Evolutionary conservation across 2,329 filamentous ascomycete genomes (phyloP).

Genomic region (Xylariaceae sp.): DNA sequence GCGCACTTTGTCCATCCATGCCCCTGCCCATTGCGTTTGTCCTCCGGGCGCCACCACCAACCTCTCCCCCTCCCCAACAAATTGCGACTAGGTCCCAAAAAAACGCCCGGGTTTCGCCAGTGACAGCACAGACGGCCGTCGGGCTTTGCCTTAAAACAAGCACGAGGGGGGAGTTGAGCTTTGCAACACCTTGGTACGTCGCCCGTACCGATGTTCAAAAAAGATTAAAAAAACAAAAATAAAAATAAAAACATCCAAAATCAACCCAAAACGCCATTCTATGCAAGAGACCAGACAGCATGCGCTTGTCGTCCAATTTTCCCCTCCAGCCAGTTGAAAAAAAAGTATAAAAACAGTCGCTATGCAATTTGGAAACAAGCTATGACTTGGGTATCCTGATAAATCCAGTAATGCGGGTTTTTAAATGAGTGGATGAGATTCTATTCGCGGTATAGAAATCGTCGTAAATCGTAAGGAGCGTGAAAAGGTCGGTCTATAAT

Average conservation of each 20-base stretch:
- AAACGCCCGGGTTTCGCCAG: conserved; percentile 23
- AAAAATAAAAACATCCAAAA: conserved; percentile 13
- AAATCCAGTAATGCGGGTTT: conserved; percentile 30
- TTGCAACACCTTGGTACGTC: not conserved
- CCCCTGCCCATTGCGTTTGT: conserved; percentile 8
- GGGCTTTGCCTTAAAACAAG: conserved; percentile 5
- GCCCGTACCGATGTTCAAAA: not conserved
- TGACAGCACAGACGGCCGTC: conserved; percentile 10
- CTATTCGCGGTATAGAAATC: conserved; percentile 34
- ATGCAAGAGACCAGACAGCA: conserved; percentile 30
- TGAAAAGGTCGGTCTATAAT: conserved; percentile 31
- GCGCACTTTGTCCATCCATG: conserved; percentile 13
- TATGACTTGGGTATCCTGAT: conserved; percentile 31
- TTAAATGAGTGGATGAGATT: conserved; percentile 35
- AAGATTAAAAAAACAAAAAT: conserved; percentile 17
- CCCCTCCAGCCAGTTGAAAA: conserved; percentile 26
- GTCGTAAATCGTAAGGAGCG: conserved; percentile 34
- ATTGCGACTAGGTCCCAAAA: conserved; percentile 14
- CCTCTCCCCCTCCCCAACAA: not conserved
- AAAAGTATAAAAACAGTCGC: conserved; percentile 43
- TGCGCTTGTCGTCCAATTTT: conserved; percentile 27
- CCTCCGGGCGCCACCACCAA: not conserved
- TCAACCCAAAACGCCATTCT: conserved; percentile 29
- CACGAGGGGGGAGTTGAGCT: not conserved
- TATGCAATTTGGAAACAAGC: conserved; percentile 49